Evolutionary conservation across 2,329 filamentous ascomycete genomes (phyloP).

Genomic region (Eutypella sp.): DNA sequence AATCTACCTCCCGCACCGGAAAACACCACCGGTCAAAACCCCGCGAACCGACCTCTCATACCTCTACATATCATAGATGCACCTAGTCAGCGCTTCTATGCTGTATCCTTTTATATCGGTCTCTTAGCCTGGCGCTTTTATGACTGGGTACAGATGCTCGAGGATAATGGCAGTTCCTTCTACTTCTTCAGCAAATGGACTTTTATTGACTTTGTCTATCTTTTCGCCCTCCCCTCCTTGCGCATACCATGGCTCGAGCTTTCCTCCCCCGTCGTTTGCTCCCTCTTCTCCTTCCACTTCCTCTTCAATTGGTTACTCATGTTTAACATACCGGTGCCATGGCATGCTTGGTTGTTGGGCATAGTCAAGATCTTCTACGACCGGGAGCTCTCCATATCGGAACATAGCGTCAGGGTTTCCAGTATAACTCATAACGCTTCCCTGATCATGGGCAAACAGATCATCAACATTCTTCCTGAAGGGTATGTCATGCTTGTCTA

Average conservation of each 20-base stretch:
- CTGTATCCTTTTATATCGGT: conserved; percentile 69
- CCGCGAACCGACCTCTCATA: conserved; percentile 60
- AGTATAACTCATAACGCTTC: conserved; percentile 88
- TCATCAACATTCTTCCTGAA: conserved; percentile 95
- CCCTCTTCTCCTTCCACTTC: conserved; percentile 67
- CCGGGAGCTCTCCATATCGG: conserved; percentile 84
- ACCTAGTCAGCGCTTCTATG: conserved; percentile 85
- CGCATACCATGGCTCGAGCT: conserved; percentile 97
- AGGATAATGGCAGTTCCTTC: conserved; percentile 82
- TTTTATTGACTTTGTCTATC: conserved; percentile 75
- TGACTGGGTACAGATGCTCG: conserved; percentile 74
- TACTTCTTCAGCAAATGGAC: conserved; percentile 94
- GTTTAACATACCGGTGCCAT: conserved; percentile 82
- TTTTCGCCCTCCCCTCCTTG: conserved; percentile 81
- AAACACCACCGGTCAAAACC: conserved; percentile 7
- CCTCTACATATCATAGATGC: conserved; percentile 79
- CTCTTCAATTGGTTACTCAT: conserved; percentile 79
- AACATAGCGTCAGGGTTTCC: conserved; percentile 82
- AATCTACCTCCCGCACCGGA: too few relatives aligned
- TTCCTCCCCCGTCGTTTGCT: conserved; percentile 67
- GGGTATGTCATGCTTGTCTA: conserved; percentile 47
- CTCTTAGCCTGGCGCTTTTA: conserved; percentile 81
- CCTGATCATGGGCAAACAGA: conserved; percentile 91
- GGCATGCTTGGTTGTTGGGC: conserved; percentile 67
- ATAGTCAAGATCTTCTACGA: conserved; percentile 82